Conservation (phyloP, 371 early-diverging fungal genomes). For the Apophysomyces sp. region DNA sequence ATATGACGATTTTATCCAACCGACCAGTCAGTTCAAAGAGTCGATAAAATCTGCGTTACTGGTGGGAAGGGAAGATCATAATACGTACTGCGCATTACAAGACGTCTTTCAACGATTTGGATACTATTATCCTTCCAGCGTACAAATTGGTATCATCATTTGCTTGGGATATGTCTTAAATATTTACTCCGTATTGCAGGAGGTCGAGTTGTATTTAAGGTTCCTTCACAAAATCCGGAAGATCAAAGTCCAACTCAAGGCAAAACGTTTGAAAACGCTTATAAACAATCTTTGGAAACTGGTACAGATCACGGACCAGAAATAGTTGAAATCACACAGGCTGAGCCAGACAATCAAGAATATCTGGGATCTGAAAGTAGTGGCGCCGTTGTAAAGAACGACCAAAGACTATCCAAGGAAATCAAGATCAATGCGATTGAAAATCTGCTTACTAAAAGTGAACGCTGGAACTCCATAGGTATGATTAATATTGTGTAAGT, state of each 20-base stretch:
- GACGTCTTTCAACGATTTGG: no score
- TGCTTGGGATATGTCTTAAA: no score
- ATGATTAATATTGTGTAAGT: not conserved
- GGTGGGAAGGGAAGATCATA: no score
- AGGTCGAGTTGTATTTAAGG: not conserved
- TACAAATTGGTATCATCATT: no score
- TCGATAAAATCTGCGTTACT: no score
- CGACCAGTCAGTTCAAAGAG: no score
- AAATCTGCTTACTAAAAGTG: not conserved
- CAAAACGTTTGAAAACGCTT: not conserved
- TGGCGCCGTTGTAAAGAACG: not conserved
- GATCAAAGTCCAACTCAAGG: not conserved
- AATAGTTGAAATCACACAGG: not conserved
- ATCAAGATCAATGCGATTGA: not conserved
- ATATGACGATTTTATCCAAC: not conserved
- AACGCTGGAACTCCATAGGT: not conserved
- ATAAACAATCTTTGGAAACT: not conserved
- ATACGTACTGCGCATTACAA: no score
- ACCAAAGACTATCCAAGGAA: not conserved
- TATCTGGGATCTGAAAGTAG: not conserved
- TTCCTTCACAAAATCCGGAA: not conserved
- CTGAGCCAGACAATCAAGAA: not conserved
- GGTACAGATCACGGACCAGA: not conserved
- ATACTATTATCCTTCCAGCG: no score
- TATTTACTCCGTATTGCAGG: not conserved